These are phyloP conservation scores for Iris macrosiphon DNA, from an alignment of 106 monocot species.

Conservation along the genomic window DNA sequence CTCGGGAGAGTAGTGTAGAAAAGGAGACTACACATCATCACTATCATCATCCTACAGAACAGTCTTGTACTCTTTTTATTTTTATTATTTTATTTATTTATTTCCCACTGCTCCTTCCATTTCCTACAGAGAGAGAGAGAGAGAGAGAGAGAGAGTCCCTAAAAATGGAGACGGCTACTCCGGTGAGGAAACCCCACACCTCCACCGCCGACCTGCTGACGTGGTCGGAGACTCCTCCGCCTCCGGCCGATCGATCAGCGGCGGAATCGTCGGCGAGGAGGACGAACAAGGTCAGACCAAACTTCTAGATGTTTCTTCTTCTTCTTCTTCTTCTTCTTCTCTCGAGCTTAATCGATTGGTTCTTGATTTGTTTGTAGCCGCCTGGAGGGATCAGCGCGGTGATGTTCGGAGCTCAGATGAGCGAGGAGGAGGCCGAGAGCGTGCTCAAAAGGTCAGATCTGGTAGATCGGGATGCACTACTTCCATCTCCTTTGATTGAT, in stretches of 20 bases:
- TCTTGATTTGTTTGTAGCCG: slow-evolving; percentile 13
- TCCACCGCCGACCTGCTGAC: slow-evolving; percentile 60
- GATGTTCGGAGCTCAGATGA: slow-evolving; percentile 34
- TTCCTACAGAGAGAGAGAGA: slow-evolving; percentile 6
- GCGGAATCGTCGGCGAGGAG: not conserved
- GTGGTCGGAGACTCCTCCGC: slow-evolving; percentile 40
- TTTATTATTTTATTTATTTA: not conserved
- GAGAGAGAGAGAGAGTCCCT: slow-evolving; percentile 7
- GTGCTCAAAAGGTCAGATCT: slow-evolving; percentile 28
- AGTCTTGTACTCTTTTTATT: not conserved
- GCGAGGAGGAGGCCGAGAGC: slow-evolving; percentile 31
- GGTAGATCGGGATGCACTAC: not conserved
- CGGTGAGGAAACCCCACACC: slow-evolving; percentile 42
- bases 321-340: too few relatives aligned
- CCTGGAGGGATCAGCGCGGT: slow-evolving; percentile 24
- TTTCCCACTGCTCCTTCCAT: not conserved
- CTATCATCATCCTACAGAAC: slow-evolving; percentile 1
- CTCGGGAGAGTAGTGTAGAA: slow-evolving; percentile 1
- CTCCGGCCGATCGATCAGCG: slow-evolving; percentile 24
- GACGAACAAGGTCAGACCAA: not conserved
- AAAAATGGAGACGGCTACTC: slow-evolving; percentile 42
- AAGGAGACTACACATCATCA: not conserved
- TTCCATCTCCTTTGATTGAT: not conserved
- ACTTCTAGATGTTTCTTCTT: not conserved
- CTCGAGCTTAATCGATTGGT: not conserved